Percentiles rank a stretch among this genome's conserved stretches.
Conservation (phyloP, 192 early-diverging fungal species). For the Powellomyces hirtus region DNA sequence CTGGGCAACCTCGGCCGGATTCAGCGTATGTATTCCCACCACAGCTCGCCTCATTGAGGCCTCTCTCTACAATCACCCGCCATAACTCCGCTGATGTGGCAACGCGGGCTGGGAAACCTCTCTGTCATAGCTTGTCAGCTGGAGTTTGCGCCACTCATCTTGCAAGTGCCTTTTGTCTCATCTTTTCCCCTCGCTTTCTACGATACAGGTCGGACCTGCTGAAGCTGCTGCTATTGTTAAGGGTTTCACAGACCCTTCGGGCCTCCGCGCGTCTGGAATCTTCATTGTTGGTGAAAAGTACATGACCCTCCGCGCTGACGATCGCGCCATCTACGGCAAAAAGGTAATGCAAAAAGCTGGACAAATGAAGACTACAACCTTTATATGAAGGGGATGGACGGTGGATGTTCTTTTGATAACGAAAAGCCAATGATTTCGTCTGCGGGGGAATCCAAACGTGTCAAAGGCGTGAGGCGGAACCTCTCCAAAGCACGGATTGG, state of each 20-base stretch:
- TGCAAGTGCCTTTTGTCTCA: not conserved
- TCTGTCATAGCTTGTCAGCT: no score
- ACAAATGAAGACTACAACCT: no score
- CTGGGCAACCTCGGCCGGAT: constrained; percentile 78
- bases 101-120: no score
- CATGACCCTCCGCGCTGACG: constrained; percentile 64
- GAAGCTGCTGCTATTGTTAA: constrained; percentile 60
- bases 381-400: no score
- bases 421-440: no score
- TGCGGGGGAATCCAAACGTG: no score
- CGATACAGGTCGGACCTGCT: constrained; percentile 43
- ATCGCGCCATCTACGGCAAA: constrained; percentile 76
- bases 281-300: constrained; percentile 69
- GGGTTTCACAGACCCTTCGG: constrained; percentile 62
- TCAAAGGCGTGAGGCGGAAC: no score
- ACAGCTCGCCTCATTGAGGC: no score
- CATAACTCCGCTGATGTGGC: constrained; percentile 8
- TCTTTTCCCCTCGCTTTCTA: not conserved
- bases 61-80: not conserved
- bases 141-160: not conserved
- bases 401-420: no score
- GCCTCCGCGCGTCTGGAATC: constrained; percentile 64
- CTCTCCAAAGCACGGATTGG: no score
- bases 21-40: constrained; percentile 68
- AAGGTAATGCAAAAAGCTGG: constrained; percentile 61